These are phyloP conservation scores for Neurospora pannonica DNA, from an alignment of 495 filamentous ascomycete genomes.

Conservation along the genomic window DNA sequence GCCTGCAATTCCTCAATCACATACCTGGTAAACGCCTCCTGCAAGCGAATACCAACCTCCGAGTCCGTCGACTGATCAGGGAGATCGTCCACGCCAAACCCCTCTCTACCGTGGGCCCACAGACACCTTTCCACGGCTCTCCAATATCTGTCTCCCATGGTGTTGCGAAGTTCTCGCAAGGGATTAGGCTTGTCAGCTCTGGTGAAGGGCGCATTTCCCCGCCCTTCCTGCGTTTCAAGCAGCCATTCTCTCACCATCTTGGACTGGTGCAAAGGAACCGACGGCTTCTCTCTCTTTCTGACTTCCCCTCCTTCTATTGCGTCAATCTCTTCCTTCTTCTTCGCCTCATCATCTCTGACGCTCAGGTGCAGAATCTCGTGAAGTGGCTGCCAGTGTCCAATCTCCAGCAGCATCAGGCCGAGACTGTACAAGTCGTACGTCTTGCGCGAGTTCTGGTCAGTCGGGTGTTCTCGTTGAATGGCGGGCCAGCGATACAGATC, in stretches of 20 bases:
- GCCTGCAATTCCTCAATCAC: slow-evolving; percentile 18
- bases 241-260: slow-evolving; percentile 20
- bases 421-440: slow-evolving; percentile 43
- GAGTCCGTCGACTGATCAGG: slow-evolving; percentile 18
- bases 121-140: slow-evolving; percentile 18
- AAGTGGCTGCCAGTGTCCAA: slow-evolving; percentile 42
- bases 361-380: slow-evolving; percentile 31
- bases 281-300: neutral
- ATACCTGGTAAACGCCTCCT: slow-evolving; percentile 21
- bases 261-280: slow-evolving; percentile 15
- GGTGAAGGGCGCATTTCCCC: slow-evolving; percentile 12
- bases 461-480: slow-evolving; percentile 18
- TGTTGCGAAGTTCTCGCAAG: slow-evolving; percentile 13
- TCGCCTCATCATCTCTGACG: no score
- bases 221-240: no score
- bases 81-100: slow-evolving; percentile 17
- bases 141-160: slow-evolving; percentile 18
- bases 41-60: slow-evolving; percentile 11
- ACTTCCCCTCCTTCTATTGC: no score
- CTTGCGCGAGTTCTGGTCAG: slow-evolving; percentile 29
- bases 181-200: slow-evolving; percentile 8
- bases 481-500: slow-evolving; percentile 24
- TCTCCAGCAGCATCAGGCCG: slow-evolving; percentile 40
- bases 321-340: no score
- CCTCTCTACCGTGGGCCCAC: slow-evolving; percentile 22